Evolutionary conservation across 176 grass and related monocot genomes (phyloP).

Genomic region (Triticum turgidum): DNA sequence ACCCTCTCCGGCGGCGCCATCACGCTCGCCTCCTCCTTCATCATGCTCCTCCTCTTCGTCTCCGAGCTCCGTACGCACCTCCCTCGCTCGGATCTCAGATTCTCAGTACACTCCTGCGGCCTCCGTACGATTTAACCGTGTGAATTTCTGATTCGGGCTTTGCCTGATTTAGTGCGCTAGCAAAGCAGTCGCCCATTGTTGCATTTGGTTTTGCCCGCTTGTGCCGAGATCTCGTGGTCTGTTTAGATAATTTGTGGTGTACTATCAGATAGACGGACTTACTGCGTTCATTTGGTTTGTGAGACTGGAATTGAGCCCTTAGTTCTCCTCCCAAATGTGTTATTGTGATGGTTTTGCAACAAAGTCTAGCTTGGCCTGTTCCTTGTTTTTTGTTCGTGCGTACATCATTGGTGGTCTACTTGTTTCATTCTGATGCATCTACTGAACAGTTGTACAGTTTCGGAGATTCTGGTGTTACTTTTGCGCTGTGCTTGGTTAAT

Average conservation of each 20-base stretch:
- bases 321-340: neutral
- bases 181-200: neutral
- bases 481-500: neutral
- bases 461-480: neutral
- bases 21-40: constrained; percentile 66
- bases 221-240: constrained; percentile 16
- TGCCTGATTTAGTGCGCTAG: neutral
- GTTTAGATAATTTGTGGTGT: neutral
- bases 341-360: neutral
- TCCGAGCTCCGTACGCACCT: constrained; percentile 73
- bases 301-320: constrained; percentile 8
- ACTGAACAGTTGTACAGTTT: neutral
- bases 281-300: neutral
- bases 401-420: neutral
- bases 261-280: neutral
- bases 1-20: constrained; percentile 89
- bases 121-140: neutral
- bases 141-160: neutral
- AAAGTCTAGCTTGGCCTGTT: neutral
- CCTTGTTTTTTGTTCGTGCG: neutral
- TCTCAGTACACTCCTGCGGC: neutral
- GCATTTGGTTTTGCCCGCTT: constrained; percentile 3
- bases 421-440: neutral
- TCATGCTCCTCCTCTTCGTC: constrained; percentile 88
- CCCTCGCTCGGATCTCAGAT: constrained; percentile 5